A percentile compares a stretch with the other conserved stretches of the same genome.
Evolutionary conservation across 768 basidiomycete species (phyloP).

Genomic region (Macrolepiota dolichaula): DNA sequence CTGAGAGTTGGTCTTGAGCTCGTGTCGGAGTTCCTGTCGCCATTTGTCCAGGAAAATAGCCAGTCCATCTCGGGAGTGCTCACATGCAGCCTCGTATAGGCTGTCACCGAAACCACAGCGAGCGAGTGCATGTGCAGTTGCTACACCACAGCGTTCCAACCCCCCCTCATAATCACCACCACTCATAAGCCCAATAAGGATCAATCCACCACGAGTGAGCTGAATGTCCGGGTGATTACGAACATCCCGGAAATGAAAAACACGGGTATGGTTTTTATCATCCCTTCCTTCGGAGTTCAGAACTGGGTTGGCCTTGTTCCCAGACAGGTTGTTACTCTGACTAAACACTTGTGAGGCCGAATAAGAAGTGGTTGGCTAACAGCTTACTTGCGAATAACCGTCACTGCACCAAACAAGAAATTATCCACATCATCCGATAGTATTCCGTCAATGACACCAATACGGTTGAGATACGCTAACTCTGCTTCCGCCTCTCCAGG

Average conservation of each 20-base stretch:
- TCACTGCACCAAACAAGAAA: slow-evolving; percentile 82
- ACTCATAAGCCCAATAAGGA: slow-evolving; percentile 80
- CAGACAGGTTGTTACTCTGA: slow-evolving; percentile 68
- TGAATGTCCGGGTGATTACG: slow-evolving; percentile 34
- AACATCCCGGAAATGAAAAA: slow-evolving; percentile 41
- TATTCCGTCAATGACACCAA: slow-evolving; percentile 83
- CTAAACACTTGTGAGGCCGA: slow-evolving; percentile 38
- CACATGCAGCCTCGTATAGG: slow-evolving; percentile 56
- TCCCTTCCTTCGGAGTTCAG: slow-evolving; percentile 67
- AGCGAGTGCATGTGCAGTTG: slow-evolving; percentile 75
- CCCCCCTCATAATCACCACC: slow-evolving; percentile 89
- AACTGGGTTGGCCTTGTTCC: slow-evolving; percentile 61
- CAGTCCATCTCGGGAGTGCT: slow-evolving; percentile 41
- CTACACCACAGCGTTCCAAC: slow-evolving; percentile 61
- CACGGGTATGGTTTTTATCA: slow-evolving; percentile 65
- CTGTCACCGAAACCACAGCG: slow-evolving; percentile 78
- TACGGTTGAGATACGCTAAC: slow-evolving; percentile 78
- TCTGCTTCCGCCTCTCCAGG: slow-evolving; percentile 97
- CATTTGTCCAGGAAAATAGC: slow-evolving; percentile 55
- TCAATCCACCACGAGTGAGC: slow-evolving; percentile 69
- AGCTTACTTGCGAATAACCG: slow-evolving; percentile 80
- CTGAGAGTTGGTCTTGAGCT: slow-evolving; percentile 67
- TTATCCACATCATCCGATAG: slow-evolving; percentile 94
- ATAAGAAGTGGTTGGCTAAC: background rate
- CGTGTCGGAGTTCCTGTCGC: slow-evolving; percentile 57